Conservation (phyloP, 2,329 filamentous ascomycete species). For the Nannizzia gypsea region DNA sequence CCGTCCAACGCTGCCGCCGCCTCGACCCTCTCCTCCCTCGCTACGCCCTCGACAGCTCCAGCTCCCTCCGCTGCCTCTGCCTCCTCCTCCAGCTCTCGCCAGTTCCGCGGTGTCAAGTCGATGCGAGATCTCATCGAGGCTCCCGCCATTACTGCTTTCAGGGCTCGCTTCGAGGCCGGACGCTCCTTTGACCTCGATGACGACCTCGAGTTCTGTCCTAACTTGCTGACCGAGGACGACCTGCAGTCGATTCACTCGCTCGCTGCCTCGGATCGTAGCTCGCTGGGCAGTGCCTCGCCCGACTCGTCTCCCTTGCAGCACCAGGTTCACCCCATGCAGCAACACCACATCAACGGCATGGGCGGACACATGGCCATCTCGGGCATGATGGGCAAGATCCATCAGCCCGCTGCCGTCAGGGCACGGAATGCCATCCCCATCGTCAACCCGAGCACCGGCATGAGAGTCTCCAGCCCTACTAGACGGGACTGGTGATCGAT, state of each 20-base stretch:
- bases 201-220: constrained; percentile 89
- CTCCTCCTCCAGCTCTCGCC: constrained; percentile 38
- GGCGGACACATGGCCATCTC: constrained; percentile 43
- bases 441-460: constrained; percentile 86
- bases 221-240: constrained; percentile 85
- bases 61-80: neutral
- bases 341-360: constrained; percentile 47
- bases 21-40: neutral
- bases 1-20: constrained; percentile 31
- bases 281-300: constrained; percentile 85
- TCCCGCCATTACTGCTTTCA: constrained; percentile 64
- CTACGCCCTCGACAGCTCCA: neutral
- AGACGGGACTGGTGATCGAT: constrained; percentile 25
- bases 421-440: constrained; percentile 94
- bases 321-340: constrained; percentile 61
- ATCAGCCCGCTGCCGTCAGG: constrained; percentile 81
- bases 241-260: constrained; percentile 76
- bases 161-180: constrained; percentile 77
- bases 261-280: constrained; percentile 80
- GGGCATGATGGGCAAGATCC: constrained; percentile 49
- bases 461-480: constrained; percentile 78
- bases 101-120: constrained; percentile 72
- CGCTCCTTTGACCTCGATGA: constrained; percentile 93
- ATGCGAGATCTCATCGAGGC: constrained; percentile 78
- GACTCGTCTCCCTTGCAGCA: constrained; percentile 85